Evolutionary conservation across 2,329 filamentous ascomycete species (phyloP).

Genomic region (Aspergillus aculeatus): DNA sequence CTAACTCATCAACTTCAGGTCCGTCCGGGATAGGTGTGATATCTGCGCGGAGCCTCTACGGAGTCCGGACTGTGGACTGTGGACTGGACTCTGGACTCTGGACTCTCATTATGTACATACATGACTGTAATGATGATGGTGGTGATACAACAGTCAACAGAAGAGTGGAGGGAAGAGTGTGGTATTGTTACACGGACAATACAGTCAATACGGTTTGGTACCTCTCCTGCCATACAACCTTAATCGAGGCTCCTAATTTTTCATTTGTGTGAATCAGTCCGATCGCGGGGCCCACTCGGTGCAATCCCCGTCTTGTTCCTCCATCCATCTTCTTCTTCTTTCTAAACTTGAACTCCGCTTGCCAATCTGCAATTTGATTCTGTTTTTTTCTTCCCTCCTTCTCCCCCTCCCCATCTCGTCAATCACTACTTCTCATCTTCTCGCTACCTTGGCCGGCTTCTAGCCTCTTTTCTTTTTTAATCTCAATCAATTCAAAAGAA

Average conservation of each 20-base stretch:
- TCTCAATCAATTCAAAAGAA: not conserved
- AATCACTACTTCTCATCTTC: not conserved
- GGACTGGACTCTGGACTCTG: too few relatives aligned
- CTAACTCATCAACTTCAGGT: not conserved
- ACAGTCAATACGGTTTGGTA: slow-evolving; percentile 3
- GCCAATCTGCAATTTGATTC: too few relatives aligned
- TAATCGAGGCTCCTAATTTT: slow-evolving; percentile 7
- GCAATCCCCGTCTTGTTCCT: not conserved
- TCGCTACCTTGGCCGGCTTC: not conserved
- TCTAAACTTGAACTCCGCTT: too few relatives aligned
- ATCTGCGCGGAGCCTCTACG: too few relatives aligned
- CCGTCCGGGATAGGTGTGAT: too few relatives aligned
- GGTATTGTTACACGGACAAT: not conserved
- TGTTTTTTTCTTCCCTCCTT: not conserved
- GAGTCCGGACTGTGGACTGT: too few relatives aligned
- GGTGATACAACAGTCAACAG: too few relatives aligned
- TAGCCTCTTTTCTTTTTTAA: not conserved
- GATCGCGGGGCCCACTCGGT: slow-evolving; percentile 5
- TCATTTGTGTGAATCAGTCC: slow-evolving; percentile 15
- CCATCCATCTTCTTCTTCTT: too few relatives aligned
- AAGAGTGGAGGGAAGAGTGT: too few relatives aligned
- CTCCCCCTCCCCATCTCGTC: not conserved
- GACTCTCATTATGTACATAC: too few relatives aligned
- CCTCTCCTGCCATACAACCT: not conserved
- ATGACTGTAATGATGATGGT: too few relatives aligned